A percentile compares a stretch with the other conserved stretches of the same genome.
phyloP scores from a whole-genome alignment of 306 rosid genomes.

The Casuarina cunninghamiana region DNA sequence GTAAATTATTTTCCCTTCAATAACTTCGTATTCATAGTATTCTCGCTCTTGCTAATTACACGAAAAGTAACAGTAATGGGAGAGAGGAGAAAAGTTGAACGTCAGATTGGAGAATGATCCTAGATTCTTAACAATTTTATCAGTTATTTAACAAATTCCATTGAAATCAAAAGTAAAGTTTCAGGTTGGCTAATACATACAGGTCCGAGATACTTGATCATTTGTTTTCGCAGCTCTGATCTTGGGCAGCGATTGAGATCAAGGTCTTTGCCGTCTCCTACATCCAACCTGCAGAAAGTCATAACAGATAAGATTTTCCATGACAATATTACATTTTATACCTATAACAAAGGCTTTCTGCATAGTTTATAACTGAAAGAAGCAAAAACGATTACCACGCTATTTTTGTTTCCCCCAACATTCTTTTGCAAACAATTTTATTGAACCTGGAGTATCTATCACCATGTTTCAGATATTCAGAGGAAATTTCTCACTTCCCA shows the following conservation, averaged over 20 bases:
- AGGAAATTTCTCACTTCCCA: background rate
- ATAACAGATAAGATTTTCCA: background rate
- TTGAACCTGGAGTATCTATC: background rate
- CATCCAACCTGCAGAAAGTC: conserved; percentile 67
- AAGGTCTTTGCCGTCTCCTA: conserved; percentile 74
- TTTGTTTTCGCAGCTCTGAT: conserved; percentile 67
- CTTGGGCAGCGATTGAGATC: conserved; percentile 62
- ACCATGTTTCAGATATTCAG: background rate
- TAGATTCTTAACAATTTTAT: conserved; percentile 3
- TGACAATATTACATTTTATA: background rate
- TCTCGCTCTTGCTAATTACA: conserved; percentile 73
- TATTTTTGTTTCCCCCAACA: background rate
- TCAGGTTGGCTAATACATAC: conserved; percentile 44
- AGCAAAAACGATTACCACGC: background rate
- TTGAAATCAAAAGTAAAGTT: conserved; percentile 9
- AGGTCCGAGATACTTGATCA: conserved; percentile 94
- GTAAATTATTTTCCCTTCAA: conserved; percentile 61
- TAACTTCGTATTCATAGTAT: conserved; percentile 55
- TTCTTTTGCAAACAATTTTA: background rate
- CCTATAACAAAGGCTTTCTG: background rate
- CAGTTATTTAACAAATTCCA: conserved; percentile 8
- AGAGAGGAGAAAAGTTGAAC: background rate
- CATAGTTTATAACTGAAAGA: background rate
- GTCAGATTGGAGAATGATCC: conserved; percentile 27
- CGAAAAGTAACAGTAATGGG: conserved; percentile 3